A percentile compares a stretch with the other conserved stretches of the same genome.
Conservation (phyloP, 768 basidiomycete genomes). For the Macrolepiota dolichaula region DNA sequence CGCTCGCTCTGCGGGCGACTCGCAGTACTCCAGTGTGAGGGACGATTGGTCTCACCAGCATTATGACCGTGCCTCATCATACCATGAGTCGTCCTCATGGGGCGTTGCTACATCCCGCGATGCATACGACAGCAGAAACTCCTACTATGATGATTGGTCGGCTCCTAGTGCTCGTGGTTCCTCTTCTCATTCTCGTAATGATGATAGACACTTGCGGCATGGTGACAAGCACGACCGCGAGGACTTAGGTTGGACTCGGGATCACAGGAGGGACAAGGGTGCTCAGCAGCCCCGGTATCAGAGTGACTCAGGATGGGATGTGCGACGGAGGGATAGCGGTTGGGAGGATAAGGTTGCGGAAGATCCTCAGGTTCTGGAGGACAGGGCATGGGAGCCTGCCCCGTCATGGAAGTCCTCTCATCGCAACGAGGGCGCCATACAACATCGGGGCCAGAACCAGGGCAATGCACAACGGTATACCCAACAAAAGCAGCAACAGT, state of each 20-base stretch:
- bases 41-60: slow-evolving; percentile 52
- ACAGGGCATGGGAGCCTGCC: slow-evolving; percentile 73
- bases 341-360: slow-evolving; percentile 28
- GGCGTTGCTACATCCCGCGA: slow-evolving; percentile 25
- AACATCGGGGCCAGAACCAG: slow-evolving; percentile 19
- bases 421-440: background rate
- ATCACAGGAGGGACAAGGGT: slow-evolving; percentile 38
- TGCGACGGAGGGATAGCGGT: slow-evolving; percentile 42
- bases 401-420: slow-evolving; percentile 57
- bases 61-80: slow-evolving; percentile 38
- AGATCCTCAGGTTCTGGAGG: slow-evolving; percentile 29
- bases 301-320: slow-evolving; percentile 53
- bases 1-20: slow-evolving; percentile 29
- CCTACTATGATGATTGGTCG: slow-evolving; percentile 29
- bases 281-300: slow-evolving; percentile 30
- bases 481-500: slow-evolving; percentile 33
- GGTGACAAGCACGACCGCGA: slow-evolving; percentile 29
- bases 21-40: slow-evolving; percentile 38
- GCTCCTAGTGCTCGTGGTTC: slow-evolving; percentile 23
- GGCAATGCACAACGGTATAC: slow-evolving; percentile 15
- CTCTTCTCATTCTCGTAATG: slow-evolving; percentile 19
- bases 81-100: slow-evolving; percentile 45
- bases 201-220: slow-evolving; percentile 34
- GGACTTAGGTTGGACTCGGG: slow-evolving; percentile 31
- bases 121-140: slow-evolving; percentile 36